Evolutionary conservation across 2,329 filamentous ascomycete species (phyloP).

Genomic region (Aureobasidium sp.): DNA sequence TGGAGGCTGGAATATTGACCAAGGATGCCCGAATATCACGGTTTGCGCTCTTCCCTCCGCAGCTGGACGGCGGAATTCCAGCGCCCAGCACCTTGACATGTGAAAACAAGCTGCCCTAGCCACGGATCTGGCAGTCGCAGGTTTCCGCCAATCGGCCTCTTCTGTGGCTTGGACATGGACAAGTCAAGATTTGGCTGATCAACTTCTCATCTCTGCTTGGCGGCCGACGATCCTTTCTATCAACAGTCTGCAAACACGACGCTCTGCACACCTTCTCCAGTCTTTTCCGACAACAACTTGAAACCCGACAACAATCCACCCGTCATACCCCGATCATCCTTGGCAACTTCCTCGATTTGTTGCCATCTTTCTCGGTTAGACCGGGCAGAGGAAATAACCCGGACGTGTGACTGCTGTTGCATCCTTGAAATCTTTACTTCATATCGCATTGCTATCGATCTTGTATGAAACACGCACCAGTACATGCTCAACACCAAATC

Average conservation of each 20-base stretch:
- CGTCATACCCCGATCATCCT: conserved; percentile 9
- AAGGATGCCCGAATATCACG: background rate
- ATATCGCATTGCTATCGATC: background rate
- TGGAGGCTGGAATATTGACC: background rate
- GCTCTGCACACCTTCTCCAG: conserved; percentile 1
- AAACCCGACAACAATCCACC: background rate
- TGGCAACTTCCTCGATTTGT: background rate
- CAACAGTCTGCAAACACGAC: background rate
- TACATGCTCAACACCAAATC: background rate
- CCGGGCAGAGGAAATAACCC: background rate
- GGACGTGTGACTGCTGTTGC: background rate
- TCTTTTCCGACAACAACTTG: background rate
- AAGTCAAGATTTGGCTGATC: background rate
- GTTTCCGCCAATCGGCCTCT: conserved; percentile 5
- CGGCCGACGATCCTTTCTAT: conserved; percentile 6
- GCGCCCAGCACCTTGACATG: background rate
- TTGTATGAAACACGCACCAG: background rate
- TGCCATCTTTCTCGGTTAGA: background rate
- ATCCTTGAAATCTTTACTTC: background rate
- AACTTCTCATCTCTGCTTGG: conserved; percentile 3
- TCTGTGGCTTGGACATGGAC: background rate
- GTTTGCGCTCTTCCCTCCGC: background rate
- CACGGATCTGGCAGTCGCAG: background rate
- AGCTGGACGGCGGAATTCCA: background rate
- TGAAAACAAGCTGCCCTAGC: background rate